Conservation (phyloP, 2,329 filamentous ascomycete species). For the Sporothrix pallida region DNA sequence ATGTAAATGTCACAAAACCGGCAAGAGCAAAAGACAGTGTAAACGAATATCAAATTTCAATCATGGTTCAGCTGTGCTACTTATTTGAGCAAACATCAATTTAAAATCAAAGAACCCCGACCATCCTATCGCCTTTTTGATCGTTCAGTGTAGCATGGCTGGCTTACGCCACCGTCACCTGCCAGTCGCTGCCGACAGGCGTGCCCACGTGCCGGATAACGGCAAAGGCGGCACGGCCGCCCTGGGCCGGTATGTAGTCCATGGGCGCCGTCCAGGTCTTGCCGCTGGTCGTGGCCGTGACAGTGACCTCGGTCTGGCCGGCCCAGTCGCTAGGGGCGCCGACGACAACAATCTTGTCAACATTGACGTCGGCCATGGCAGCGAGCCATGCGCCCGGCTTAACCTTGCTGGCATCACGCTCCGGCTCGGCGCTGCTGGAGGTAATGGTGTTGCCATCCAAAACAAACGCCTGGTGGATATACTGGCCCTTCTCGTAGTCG, state of each 20-base stretch:
- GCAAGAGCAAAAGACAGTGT: no score
- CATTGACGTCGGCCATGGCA: conserved; percentile 74
- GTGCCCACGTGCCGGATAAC: conserved; percentile 59
- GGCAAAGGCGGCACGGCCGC: conserved; percentile 58
- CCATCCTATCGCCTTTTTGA: background rate
- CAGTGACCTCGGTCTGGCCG: conserved; percentile 63
- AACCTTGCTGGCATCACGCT: conserved; percentile 55
- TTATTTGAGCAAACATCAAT: background rate
- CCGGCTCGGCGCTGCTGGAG: conserved; percentile 70
- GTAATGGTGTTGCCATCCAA: conserved; percentile 63
- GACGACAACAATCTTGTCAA: conserved; percentile 85
- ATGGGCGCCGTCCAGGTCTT: conserved; percentile 63
- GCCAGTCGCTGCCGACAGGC: conserved; percentile 62
- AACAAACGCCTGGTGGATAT: conserved; percentile 81
- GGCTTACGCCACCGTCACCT: conserved; percentile 46
- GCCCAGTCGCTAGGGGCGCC: conserved; percentile 78
- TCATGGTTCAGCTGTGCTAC: background rate
- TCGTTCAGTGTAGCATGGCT: background rate
- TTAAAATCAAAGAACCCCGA: background rate
- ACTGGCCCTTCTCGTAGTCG: conserved; percentile 83
- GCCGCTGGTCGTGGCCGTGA: conserved; percentile 54
- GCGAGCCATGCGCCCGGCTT: conserved; percentile 77
- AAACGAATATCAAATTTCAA: background rate
- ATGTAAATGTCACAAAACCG: no score
- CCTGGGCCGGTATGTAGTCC: conserved; percentile 60